Conservation (phyloP, 257 asterid species). For the Craterostigma plantagineum region DNA sequence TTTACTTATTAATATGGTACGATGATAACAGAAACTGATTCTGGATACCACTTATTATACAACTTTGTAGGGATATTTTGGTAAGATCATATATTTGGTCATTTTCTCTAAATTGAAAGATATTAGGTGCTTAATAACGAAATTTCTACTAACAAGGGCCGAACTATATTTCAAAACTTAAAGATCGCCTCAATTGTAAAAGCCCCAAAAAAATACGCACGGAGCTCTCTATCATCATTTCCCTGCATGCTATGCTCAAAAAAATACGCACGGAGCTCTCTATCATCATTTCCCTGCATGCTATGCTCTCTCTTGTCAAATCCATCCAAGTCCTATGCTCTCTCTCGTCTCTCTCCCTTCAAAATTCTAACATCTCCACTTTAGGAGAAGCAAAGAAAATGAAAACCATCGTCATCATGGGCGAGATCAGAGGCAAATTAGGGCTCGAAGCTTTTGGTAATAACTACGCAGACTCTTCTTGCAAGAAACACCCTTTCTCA, state of each 20-base stretch:
- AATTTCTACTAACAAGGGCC: too few relatives aligned
- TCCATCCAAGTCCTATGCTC: conserved; percentile 1
- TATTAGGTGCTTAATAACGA: too few relatives aligned
- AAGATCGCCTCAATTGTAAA: too few relatives aligned
- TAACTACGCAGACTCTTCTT: conserved; percentile 33
- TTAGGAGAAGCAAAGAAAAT: not conserved
- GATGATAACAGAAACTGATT: too few relatives aligned
- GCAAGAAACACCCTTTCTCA: conserved; percentile 60
- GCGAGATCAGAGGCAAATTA: conserved; percentile 57
- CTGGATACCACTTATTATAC: too few relatives aligned
- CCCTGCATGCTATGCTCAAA: not conserved
- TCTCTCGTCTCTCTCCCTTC: not conserved
- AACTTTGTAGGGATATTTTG: too few relatives aligned
- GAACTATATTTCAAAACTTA: too few relatives aligned
- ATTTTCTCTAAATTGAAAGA: too few relatives aligned
- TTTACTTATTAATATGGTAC: too few relatives aligned
- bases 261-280: not conserved
- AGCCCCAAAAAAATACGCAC: too few relatives aligned
- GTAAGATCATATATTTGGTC: too few relatives aligned
- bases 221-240: not conserved
- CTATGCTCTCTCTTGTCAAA: conserved; percentile 2
- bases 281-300: too few relatives aligned
- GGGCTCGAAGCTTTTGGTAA: conserved; percentile 17
- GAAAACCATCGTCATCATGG: conserved; percentile 26
- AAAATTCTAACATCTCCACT: not conserved